A percentile compares a stretch with the other conserved stretches of the same genome.
These are phyloP conservation scores for Cutaneotrichosporon daszewskae DNA, from an alignment of 1,284 basidiomycete species.

Conservation along the genomic window DNA sequence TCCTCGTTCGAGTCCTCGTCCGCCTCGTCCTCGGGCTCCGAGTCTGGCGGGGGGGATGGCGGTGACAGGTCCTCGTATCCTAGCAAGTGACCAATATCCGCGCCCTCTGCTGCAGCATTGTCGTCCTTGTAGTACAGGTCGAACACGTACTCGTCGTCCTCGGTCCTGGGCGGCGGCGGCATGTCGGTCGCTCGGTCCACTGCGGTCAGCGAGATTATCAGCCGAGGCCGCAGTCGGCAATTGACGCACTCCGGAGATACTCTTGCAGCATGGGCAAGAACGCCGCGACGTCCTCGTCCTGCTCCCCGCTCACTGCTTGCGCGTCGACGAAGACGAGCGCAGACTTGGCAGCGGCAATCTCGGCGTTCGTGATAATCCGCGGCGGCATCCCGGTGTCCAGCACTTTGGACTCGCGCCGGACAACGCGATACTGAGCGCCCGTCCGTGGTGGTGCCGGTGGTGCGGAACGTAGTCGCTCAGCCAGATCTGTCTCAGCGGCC, in stretches of 20 bases:
- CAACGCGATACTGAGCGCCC: conserved; percentile 34
- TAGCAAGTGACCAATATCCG: conserved; percentile 20
- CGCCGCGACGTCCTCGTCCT: conserved; percentile 40
- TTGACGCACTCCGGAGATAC: conserved; percentile 37
- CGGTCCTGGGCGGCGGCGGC: neutral
- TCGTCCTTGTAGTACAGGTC: conserved; percentile 47
- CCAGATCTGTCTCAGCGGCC: too few species aligned
- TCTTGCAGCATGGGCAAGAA: conserved; percentile 47
- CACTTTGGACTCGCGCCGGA: conserved; percentile 25
- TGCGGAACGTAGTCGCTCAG: too few species aligned
- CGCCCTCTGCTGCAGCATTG: conserved; percentile 4
- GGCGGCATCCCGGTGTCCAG: conserved; percentile 28
- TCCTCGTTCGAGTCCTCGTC: conserved; percentile 50
- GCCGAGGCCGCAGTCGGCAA: neutral
- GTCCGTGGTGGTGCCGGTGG: neutral
- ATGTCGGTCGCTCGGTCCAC: conserved; percentile 17
- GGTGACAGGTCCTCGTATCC: conserved; percentile 40
- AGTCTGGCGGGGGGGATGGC: conserved; percentile 31
- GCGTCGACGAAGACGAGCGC: conserved; percentile 42
- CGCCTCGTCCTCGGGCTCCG: conserved; percentile 47
- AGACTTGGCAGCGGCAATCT: conserved; percentile 22
- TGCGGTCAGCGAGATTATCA: neutral
- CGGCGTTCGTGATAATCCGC: conserved; percentile 29
- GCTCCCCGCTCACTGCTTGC: conserved; percentile 29
- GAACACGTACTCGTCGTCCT: conserved; percentile 45